Evolutionary conservation across 1,284 basidiomycete species (phyloP).

Genomic region (Puccinia coronata): DNA sequence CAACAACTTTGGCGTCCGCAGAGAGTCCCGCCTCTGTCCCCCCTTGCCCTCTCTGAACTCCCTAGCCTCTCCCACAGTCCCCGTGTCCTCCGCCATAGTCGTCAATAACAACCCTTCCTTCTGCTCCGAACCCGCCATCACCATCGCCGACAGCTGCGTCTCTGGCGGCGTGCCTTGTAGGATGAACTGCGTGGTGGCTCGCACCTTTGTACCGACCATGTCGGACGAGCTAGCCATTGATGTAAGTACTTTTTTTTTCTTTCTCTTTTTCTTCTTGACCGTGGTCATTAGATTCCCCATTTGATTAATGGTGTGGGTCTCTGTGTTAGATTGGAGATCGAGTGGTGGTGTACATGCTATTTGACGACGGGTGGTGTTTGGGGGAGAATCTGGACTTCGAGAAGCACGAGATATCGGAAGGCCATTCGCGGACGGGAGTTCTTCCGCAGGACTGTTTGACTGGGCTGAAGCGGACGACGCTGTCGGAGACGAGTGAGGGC

Average conservation of each 20-base stretch:
- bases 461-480: not conserved
- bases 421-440: conserved; percentile 12
- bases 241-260: conserved; percentile 15
- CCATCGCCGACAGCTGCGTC: not conserved
- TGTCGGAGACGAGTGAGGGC: not conserved
- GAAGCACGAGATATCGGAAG: not conserved
- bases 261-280: not conserved
- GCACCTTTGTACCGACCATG: conserved; percentile 12
- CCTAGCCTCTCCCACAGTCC: not conserved
- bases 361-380: conserved; percentile 50
- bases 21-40: not conserved
- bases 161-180: conserved; percentile 3
- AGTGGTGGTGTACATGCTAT: conserved; percentile 28
- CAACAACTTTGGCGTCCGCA: not conserved
- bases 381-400: conserved; percentile 30
- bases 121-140: not conserved
- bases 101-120: not conserved
- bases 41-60: not conserved
- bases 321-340: conserved; percentile 29
- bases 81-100: not conserved
- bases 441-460: conserved; percentile 39
- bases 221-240: conserved; percentile 35
- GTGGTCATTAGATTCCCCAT: not conserved
- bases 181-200: conserved; percentile 11
- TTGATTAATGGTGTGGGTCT: not conserved